phyloP scores from a whole-genome alignment of 345 rosid genomes.

The Citrus australasica region DNA sequence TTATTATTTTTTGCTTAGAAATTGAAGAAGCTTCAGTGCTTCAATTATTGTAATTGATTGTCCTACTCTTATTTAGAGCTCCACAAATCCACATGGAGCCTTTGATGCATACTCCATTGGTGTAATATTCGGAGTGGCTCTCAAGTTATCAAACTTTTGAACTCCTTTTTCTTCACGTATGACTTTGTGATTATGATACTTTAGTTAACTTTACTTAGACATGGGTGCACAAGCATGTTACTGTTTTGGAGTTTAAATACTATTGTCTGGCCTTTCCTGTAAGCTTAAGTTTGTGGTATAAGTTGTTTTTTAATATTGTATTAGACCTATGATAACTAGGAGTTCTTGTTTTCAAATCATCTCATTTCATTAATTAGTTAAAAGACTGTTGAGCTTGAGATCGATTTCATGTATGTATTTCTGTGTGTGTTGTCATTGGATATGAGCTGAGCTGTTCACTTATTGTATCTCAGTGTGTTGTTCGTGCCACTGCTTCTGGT shows the following conservation, averaged over 20 bases:
- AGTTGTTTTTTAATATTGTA: neutral
- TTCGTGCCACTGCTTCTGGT: slow-evolving; percentile 70
- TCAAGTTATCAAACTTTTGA: neutral
- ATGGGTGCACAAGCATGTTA: neutral
- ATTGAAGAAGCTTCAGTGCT: neutral
- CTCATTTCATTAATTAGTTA: too few species aligned
- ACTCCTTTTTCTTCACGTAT: neutral
- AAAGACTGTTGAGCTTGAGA: neutral
- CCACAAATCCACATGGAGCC: neutral
- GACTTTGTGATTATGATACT: neutral
- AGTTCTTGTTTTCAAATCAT: neutral
- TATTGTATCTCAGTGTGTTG: slow-evolving; percentile 57
- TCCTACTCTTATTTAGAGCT: neutral
- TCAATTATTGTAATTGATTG: slow-evolving; percentile 3
- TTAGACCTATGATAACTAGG: neutral
- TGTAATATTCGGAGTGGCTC: neutral
- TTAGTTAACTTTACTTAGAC: neutral
- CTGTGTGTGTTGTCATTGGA: neutral
- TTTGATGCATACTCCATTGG: neutral
- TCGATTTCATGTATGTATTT: neutral
- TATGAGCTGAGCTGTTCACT: slow-evolving; percentile 18
- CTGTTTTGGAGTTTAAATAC: neutral
- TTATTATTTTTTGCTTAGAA: neutral
- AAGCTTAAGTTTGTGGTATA: neutral
- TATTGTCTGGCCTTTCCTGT: neutral